phyloP scores from a whole-genome alignment of 805 yeast species.

The Candida schatavii region DNA sequence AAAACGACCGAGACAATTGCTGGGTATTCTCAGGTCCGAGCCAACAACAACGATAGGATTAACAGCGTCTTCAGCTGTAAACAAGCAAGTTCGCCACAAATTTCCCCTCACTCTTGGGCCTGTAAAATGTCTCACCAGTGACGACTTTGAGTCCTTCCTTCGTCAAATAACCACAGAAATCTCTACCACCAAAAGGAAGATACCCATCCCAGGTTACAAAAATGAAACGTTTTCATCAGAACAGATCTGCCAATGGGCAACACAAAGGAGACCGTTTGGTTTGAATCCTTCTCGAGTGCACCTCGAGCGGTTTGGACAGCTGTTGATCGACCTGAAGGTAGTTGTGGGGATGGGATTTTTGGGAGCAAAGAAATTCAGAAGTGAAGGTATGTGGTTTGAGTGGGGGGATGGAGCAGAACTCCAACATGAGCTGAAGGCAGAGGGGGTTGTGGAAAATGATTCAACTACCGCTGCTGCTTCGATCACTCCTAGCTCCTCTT shows the following conservation, averaged over 20 bases:
- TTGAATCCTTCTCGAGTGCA: conserved; percentile 35
- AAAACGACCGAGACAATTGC: conserved; percentile 4
- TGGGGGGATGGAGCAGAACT: conserved; percentile 23
- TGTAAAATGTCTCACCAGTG: conserved; percentile 12
- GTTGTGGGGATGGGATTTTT: conserved; percentile 31
- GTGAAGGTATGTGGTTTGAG: conserved; percentile 45
- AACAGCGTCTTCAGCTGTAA: conserved; percentile 5
- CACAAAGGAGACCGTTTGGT: conserved; percentile 24
- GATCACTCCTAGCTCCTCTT: background rate
- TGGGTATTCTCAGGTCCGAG: background rate
- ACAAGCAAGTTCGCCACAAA: too few species aligned
- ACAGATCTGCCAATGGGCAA: conserved; percentile 28
- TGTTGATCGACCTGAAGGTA: conserved; percentile 32
- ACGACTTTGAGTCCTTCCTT: conserved; percentile 22
- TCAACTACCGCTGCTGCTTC: background rate
- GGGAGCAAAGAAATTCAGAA: conserved; percentile 32
- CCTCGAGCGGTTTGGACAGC: conserved; percentile 41
- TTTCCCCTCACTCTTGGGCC: conserved; percentile 36
- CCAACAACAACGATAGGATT: background rate
- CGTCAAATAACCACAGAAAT: conserved; percentile 19
- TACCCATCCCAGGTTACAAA: conserved; percentile 39
- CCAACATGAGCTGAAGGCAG: conserved; percentile 23
- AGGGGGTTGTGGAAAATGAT: conserved; percentile 9
- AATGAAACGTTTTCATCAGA: conserved; percentile 40
- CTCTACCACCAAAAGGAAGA: conserved; percentile 26